Base-by-base conservation (phyloP, 495 filamentous ascomycete genomes). In the Talaromyces stipitatus region DNA sequence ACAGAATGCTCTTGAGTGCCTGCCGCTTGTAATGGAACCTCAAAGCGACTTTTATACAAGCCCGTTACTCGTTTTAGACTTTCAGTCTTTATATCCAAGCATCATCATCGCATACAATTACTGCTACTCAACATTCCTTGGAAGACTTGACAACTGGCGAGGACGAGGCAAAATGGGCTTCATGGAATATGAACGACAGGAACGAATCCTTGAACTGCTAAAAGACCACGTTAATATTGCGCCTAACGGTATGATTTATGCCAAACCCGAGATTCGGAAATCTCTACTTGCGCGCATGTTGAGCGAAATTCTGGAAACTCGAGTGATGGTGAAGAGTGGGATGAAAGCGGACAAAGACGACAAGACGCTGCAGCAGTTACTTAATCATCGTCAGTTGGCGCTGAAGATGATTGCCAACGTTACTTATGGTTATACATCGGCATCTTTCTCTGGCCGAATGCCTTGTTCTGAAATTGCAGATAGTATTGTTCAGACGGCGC, bases 101-200 rank as follows among this genome's bases (percentile, higher is more conserved):
- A 85, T 97, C 48, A 97, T 98, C 91, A 97, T 98, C 62, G 94
- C 94, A 0, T 97, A 98, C 72, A 98, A 98, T 66, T 96, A 97
- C 71, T 98, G 94, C 74, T 98, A 98, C 69, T 97, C 94, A 0
- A 98, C 94, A 0, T 98, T 90, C 60, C 81, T 98, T 7, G 94
- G 94, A 2, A 83, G 94, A 48, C 83, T 92, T 28, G 80, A 84
- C 22, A 81, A 80, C 62, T 96, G 92, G 94, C 82, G 90, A 24
- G 91, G 91, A 14, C 84, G 82, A 48, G 92, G 94, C 72, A 98
- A 98, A 71, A 89, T 98, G 86, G 94, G 94, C 0, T 95, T 98
- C 63, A 79, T 82, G 36, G 85, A 96, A 56, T 96, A 92, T 71
- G 72, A 85, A 56, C 80, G 95, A 55, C 78, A 88, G 61, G 79